phyloP scores from a whole-genome alignment of 352 stramenopile genomes.

The Aphanomyces euteiches region DNA sequence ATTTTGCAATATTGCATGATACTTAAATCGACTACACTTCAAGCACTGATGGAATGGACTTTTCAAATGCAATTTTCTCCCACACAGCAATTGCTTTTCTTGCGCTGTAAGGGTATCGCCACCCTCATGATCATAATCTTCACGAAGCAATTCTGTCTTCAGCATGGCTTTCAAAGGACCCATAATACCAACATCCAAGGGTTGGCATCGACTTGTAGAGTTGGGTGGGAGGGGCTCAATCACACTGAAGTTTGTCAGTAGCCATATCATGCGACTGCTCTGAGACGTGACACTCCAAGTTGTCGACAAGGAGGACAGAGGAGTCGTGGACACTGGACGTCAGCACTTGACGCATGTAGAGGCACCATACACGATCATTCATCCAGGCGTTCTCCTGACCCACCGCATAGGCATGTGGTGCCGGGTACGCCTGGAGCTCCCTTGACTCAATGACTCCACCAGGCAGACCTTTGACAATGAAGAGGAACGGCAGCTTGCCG shows the following conservation, averaged over 20 bases:
- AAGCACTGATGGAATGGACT: conserved; percentile 3
- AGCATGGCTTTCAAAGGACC: conserved; percentile 14
- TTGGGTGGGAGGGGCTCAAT: background rate
- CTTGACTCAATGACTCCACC: background rate
- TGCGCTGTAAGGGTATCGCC: background rate
- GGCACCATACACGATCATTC: background rate
- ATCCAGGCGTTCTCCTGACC: conserved; percentile 2
- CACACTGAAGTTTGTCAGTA: background rate
- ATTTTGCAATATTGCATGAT: no score
- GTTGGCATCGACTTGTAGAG: conserved; percentile 7
- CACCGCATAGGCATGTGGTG: background rate
- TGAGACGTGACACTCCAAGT: conserved; percentile 2
- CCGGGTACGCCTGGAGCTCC: background rate
- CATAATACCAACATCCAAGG: conserved; percentile 8
- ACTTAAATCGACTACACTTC: background rate
- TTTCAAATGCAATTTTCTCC: conserved; percentile 3
- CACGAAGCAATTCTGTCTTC: conserved; percentile 3
- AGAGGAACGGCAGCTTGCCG: background rate
- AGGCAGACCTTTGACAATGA: background rate
- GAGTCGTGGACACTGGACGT: background rate
- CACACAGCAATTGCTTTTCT: background rate
- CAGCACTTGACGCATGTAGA: background rate
- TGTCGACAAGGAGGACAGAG: background rate
- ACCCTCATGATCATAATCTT: background rate
- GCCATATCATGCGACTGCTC: conserved; percentile 1